phyloP scores from a whole-genome alignment of 495 filamentous ascomycete genomes.

The Cairneyella variabilis region DNA sequence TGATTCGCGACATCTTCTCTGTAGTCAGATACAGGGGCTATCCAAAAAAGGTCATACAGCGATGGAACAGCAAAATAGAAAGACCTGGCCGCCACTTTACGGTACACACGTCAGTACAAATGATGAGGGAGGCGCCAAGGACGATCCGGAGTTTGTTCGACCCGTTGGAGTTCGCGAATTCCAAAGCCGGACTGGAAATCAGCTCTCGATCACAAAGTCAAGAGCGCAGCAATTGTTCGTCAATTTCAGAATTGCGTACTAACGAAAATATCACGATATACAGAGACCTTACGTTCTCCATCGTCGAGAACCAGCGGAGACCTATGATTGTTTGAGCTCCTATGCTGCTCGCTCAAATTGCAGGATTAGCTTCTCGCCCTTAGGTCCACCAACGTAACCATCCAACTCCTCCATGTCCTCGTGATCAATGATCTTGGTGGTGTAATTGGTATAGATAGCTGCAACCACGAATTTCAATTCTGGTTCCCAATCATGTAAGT shows the following conservation, averaged over 20 bases:
- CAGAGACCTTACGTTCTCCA: slow-evolving; percentile 1
- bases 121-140: not conserved
- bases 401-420: slow-evolving; percentile 58
- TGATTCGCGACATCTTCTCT: slow-evolving; percentile 33
- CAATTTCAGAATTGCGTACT: slow-evolving; percentile 1
- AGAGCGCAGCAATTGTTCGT: not conserved
- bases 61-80: not conserved
- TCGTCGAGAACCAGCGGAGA: not conserved
- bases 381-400: slow-evolving; percentile 58
- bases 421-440: slow-evolving; percentile 51
- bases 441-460: slow-evolving; percentile 63
- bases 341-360: slow-evolving; percentile 28
- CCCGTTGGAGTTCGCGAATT: not conserved
- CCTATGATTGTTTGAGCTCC: not conserved
- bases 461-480: slow-evolving; percentile 59
- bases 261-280: not conserved
- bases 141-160: not conserved
- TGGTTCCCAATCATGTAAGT: slow-evolving; percentile 28
- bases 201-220: no score
- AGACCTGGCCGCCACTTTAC: not conserved
- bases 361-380: slow-evolving; percentile 37
- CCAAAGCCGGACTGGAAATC: not conserved
- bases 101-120: not conserved
- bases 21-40: slow-evolving; percentile 22
- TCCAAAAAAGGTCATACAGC: not conserved